phyloP scores from a whole-genome alignment of 805 yeast species.

The Metschnikowia arizonensis region DNA sequence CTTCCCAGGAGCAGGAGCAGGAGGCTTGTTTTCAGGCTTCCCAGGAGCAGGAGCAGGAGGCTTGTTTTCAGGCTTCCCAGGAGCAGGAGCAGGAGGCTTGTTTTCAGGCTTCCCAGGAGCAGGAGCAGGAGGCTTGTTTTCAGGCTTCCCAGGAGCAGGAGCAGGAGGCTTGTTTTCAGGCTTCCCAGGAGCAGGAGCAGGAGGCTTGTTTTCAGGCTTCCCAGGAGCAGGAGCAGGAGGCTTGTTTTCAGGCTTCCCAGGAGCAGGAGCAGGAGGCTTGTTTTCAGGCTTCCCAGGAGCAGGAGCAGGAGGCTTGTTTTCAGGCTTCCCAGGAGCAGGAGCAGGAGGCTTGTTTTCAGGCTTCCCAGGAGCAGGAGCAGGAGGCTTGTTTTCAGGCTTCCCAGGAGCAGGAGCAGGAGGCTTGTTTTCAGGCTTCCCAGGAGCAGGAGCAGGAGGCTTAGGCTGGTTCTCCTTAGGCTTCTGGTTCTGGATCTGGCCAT shows the following conservation, averaged over 20 bases:
- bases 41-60: constrained; percentile 7
- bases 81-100: constrained; percentile 1
- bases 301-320: constrained; percentile 21
- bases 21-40: no score
- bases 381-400: constrained; percentile 26
- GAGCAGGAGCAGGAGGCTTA: constrained; percentile 9
- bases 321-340: constrained; percentile 10
- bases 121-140: constrained; percentile 21
- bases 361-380: constrained; percentile 8
- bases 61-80: no score
- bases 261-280: constrained; percentile 14
- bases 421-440: constrained; percentile 29
- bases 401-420: constrained; percentile 6
- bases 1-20: constrained; percentile 8
- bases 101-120: no score
- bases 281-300: constrained; percentile 21
- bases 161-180: constrained; percentile 22
- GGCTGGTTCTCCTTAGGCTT: constrained; percentile 16
- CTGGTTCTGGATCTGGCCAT: constrained; percentile 10
- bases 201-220: constrained; percentile 26
- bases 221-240: constrained; percentile 6
- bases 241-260: constrained; percentile 28
- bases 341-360: constrained; percentile 22
- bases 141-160: constrained; percentile 10
- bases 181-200: constrained; percentile 8